Evolutionary conservation across 495 filamentous ascomycete genomes (phyloP), one percentile per base, ranked within the genome.

Genomic region (Podospora anserina): DNA sequence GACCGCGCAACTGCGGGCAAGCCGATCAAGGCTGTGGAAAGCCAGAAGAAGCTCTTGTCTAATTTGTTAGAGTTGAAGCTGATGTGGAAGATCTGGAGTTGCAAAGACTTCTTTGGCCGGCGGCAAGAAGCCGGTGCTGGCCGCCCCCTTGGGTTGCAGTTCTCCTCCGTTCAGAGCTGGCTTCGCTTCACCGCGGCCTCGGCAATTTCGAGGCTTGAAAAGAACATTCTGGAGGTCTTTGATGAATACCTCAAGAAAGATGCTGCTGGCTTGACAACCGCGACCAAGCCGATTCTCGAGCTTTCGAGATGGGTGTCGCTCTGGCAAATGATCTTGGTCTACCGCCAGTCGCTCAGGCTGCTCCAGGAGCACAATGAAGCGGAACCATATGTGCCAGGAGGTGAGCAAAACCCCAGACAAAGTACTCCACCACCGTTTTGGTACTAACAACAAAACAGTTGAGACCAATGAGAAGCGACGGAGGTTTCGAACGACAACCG

Each of bases 321-420:
- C 63, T 74, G 73, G 75, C 73, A 77, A 53, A 66, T 77, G 44
- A 69, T 75, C 1, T 55, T 74, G 27, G 63, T 75, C 18, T 77
- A 75, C 32, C 75, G 73, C 34, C 67, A 72, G 19, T 70, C 73
- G 5, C 28, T 74, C 30, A 32, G 23, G 11, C 67, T 32, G 44
- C 54, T 68, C 44, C 68, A 70, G 15, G 44, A 69, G 32, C 63
- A 63, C 58, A 57, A 61, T 39, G 58, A 73, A 27, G 39, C 69
- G 59, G 68, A 64, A 0, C 69, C 71, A 6, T n/a, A 70, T 18
- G 27, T 34, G 1, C n/a, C 54, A 15, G 65, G 19, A 54, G 69
- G 72, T 74, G 23, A 68, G 72, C 65, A 2, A 26, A 49, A 23
- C 28, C 1, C 26, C 23, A 39, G 28, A n/a, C 0, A 11, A 9